A percentile compares a stretch with the other conserved stretches of the same genome.
Evolutionary conservation across 139 green algal genomes (phyloP).

Genomic region (Coccomyxa sp.): DNA sequence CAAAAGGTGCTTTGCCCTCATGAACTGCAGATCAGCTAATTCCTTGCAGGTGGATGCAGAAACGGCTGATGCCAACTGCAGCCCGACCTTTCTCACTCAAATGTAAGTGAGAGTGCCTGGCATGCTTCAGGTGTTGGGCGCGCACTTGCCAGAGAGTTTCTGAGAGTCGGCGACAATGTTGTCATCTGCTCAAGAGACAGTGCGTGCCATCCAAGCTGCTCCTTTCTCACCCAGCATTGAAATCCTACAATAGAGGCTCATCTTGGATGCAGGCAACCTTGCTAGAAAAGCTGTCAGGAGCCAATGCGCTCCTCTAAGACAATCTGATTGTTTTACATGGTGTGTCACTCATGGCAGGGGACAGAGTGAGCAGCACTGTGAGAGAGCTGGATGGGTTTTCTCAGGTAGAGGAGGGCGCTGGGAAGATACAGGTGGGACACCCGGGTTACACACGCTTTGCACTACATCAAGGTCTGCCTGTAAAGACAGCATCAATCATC

Average conservation of each 20-base stretch:
- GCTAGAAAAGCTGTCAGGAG: background rate
- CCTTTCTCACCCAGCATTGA: conserved; percentile 9
- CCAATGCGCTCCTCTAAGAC: background rate
- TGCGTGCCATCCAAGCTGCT: conserved; percentile 3
- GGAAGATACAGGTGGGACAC: background rate
- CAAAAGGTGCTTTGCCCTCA: conserved; percentile 24
- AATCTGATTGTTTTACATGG: background rate
- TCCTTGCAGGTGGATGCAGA: background rate
- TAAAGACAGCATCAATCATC: background rate
- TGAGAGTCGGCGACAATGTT: conserved; percentile 58
- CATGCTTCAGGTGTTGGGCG: conserved; percentile 63
- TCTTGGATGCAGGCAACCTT: background rate
- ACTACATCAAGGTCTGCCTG: background rate
- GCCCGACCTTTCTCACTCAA: background rate
- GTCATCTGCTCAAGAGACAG: conserved; percentile 68
- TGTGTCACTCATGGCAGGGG: conserved; percentile 17
- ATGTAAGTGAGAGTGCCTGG: too few relatives aligned
- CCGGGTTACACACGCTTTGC: background rate
- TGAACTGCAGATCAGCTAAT: background rate
- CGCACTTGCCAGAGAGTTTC: conserved; percentile 76
- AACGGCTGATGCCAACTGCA: too few relatives aligned
- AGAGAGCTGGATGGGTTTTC: conserved; percentile 38
- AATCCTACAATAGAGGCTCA: background rate
- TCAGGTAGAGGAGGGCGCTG: background rate
- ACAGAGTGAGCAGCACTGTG: conserved; percentile 36